Evolutionary conservation across 106 monocot species (phyloP).

Genomic region (Acanthochlamys bracteata): DNA sequence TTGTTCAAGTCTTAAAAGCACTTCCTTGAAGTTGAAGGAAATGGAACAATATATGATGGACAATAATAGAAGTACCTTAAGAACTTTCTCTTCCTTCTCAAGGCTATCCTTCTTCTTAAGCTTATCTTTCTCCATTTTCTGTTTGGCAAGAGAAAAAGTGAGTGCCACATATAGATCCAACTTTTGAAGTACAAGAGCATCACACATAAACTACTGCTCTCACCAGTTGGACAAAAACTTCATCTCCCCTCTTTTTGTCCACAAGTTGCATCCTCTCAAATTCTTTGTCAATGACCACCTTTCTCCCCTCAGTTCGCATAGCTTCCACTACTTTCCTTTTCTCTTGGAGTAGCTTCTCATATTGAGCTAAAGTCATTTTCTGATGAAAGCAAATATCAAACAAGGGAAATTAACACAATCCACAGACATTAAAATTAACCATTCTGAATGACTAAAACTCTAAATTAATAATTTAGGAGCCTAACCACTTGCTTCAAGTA

Average conservation of each 20-base stretch:
- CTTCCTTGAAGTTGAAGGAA: not conserved
- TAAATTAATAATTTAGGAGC: too few species aligned
- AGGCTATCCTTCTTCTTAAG: constrained; percentile 24
- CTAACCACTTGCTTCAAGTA: too few species aligned
- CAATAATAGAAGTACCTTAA: constrained; percentile 16
- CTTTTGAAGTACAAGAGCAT: not conserved
- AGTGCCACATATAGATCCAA: not conserved
- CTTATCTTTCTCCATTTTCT: constrained; percentile 34
- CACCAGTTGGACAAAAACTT: constrained; percentile 25
- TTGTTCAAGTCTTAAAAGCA: not conserved
- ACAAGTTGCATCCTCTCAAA: constrained; percentile 35
- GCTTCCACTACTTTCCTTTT: constrained; percentile 31
- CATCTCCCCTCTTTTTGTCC: constrained; percentile 37
- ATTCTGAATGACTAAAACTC: too few species aligned
- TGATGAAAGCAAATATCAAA: constrained; percentile 2
- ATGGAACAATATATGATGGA: not conserved
- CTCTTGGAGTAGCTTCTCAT: constrained; percentile 41
- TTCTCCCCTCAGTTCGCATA: constrained; percentile 15
- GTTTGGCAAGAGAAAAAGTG: not conserved
- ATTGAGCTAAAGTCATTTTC: constrained; percentile 49
- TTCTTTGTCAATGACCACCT: constrained; percentile 22
- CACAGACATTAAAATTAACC: too few species aligned
- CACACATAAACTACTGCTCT: constrained; percentile 2
- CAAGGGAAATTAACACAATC: not conserved
- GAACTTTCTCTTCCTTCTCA: constrained; percentile 26